A percentile compares a stretch with the other conserved stretches of the same genome.
Conservation (phyloP, 2,329 filamentous ascomycete species). For the Sclerotinia borealis region DNA sequence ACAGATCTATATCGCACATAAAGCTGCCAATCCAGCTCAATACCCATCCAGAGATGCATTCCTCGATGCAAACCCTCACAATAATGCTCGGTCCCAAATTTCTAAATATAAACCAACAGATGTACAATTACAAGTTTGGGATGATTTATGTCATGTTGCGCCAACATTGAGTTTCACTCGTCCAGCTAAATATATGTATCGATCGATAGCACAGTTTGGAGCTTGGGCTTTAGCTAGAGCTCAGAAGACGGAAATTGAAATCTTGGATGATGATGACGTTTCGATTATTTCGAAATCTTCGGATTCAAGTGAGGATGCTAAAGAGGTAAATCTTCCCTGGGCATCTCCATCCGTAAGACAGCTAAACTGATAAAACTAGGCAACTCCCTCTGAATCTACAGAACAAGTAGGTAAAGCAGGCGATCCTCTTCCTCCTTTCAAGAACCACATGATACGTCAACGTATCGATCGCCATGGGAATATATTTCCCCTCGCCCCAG, state of each 20-base stretch:
- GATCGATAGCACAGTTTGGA: constrained; percentile 85
- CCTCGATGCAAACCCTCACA: constrained; percentile 56
- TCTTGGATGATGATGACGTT: constrained; percentile 70
- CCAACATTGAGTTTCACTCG: constrained; percentile 91
- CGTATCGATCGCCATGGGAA: constrained; percentile 72
- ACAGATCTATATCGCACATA: constrained; percentile 92
- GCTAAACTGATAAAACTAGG: constrained; percentile 13
- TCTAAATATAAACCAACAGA: constrained; percentile 73
- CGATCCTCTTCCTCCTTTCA: constrained; percentile 73
- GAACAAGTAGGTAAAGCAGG: constrained; percentile 73
- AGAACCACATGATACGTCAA: constrained; percentile 87
- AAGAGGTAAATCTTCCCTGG: constrained; percentile 23
- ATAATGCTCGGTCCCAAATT: constrained; percentile 46
- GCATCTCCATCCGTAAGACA: background rate
- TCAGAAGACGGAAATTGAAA: constrained; percentile 74
- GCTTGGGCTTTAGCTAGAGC: constrained; percentile 84
- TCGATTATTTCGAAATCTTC: constrained; percentile 64
- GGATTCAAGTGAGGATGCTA: constrained; percentile 30
- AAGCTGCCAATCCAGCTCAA: constrained; percentile 74
- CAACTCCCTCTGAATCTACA: background rate
- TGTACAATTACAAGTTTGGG: constrained; percentile 94
- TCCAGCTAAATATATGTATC: constrained; percentile 95
- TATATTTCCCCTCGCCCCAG: constrained; percentile 60
- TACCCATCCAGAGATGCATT: constrained; percentile 65
- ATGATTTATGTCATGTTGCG: constrained; percentile 86